Conservation (phyloP, 371 early-diverging fungal genomes). For the Funneliformis caledonium region DNA sequence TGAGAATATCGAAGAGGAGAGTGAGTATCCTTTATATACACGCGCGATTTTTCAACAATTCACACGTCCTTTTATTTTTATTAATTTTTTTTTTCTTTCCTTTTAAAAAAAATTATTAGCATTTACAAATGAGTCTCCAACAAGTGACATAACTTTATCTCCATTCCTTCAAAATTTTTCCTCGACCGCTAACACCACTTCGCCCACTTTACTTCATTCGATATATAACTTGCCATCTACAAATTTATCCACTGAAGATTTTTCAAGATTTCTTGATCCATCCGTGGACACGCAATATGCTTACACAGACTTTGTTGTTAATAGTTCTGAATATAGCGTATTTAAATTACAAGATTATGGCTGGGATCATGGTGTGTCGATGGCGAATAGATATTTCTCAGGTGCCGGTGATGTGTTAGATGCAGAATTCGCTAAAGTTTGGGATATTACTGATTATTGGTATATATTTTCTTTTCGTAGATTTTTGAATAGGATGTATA, state of each 20-base stretch:
- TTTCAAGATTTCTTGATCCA: conserved; percentile 58
- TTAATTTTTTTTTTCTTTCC: too few relatives aligned
- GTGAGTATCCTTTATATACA: background rate
- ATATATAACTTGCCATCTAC: conserved; percentile 10
- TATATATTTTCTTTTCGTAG: conserved; percentile 28
- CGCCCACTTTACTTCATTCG: conserved; percentile 40
- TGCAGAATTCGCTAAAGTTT: conserved; percentile 63
- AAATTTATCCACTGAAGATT: conserved; percentile 57
- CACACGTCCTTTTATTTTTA: background rate
- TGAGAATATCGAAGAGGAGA: background rate
- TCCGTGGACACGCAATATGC: conserved; percentile 45
- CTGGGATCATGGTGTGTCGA: conserved; percentile 69
- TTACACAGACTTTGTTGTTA: conserved; percentile 47
- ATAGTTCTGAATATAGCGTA: conserved; percentile 52
- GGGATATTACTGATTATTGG: conserved; percentile 62
- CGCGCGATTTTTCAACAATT: background rate
- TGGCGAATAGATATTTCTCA: conserved; percentile 65
- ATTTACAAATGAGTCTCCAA: background rate
- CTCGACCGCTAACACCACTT: conserved; percentile 38
- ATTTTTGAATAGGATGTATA: conserved; percentile 39
- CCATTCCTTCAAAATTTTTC: conserved; percentile 44
- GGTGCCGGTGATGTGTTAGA: conserved; percentile 65
- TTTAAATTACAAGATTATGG: conserved; percentile 67
- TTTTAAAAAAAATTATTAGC: background rate
- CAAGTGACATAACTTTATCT: background rate